Evolutionary conservation across 2,329 filamentous ascomycete genomes (phyloP).

Genomic region (Alternaria hordeiaustralica): DNA sequence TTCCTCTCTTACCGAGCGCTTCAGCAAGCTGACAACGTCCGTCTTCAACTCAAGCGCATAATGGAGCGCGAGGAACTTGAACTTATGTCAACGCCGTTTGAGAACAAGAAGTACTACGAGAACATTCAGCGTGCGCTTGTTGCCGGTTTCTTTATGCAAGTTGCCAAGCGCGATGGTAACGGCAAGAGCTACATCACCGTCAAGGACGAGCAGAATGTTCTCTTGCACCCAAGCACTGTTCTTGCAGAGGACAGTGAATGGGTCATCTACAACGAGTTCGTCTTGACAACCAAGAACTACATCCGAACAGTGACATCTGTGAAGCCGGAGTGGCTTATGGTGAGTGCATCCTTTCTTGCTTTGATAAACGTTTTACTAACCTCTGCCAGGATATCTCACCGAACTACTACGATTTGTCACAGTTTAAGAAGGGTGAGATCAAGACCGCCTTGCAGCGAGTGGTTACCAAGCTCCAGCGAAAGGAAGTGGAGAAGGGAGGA

Average conservation of each 20-base stretch:
- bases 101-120: slow-evolving; percentile 96
- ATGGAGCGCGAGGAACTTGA: slow-evolving; percentile 93
- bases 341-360: slow-evolving; percentile 54
- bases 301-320: slow-evolving; percentile 92
- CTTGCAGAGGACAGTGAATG: slow-evolving; percentile 89
- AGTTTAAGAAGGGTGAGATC: slow-evolving; percentile 85
- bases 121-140: slow-evolving; percentile 94
- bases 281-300: slow-evolving; percentile 97
- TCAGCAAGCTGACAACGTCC: slow-evolving; percentile 92
- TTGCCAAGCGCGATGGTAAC: slow-evolving; percentile 87
- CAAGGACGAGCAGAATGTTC: slow-evolving; percentile 93
- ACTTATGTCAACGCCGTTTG: slow-evolving; percentile 85
- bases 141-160: slow-evolving; percentile 99
- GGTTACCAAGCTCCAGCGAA: slow-evolving; percentile 61
- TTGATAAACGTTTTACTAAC: slow-evolving; percentile 12
- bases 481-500: slow-evolving; percentile 48
- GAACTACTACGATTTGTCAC: slow-evolving; percentile 84
- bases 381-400: slow-evolving; percentile 81
- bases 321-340: slow-evolving; percentile 91
- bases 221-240: slow-evolving; percentile 92
- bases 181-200: slow-evolving; percentile 94
- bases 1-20: slow-evolving; percentile 90
- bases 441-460: slow-evolving; percentile 68
- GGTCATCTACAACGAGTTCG: slow-evolving; percentile 98
- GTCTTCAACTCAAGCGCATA: slow-evolving; percentile 87